Percentiles rank a stretch among this genome's conserved stretches.
phyloP scores from a whole-genome alignment of 2,329 filamentous ascomycete genomes.

The Neopestalotiopsis sp. region DNA sequence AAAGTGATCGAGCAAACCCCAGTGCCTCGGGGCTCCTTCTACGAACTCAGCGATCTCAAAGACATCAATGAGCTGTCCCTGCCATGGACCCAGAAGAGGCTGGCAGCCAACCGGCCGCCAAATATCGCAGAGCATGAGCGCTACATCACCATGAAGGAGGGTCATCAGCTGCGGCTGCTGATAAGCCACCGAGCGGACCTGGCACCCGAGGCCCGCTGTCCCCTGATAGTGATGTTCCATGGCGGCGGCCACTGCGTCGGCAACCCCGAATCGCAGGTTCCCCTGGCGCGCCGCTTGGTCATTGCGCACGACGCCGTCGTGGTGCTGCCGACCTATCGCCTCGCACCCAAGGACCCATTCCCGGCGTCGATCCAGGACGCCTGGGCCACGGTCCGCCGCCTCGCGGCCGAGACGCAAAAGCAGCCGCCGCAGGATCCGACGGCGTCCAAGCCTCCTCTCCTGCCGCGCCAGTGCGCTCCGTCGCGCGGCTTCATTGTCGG shows the following conservation, averaged over 20 bases:
- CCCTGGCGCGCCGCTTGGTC: constrained; percentile 21
- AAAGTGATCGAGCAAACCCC: constrained; percentile 21
- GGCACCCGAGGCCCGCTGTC: constrained; percentile 3
- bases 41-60: constrained; percentile 7
- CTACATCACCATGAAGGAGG: constrained; percentile 17
- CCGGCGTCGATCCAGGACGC: constrained; percentile 59
- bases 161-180: constrained; percentile 20
- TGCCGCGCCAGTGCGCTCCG: constrained; percentile 13
- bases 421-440: not conserved
- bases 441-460: not conserved
- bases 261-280: constrained; percentile 23
- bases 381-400: constrained; percentile 61
- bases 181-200: constrained; percentile 10
- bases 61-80: constrained; percentile 13
- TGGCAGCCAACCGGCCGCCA: constrained; percentile 14
- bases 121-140: constrained; percentile 22
- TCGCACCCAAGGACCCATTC: constrained; percentile 59
- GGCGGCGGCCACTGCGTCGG: constrained; percentile 24
- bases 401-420: not conserved
- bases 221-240: constrained; percentile 25
- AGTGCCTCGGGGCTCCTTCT: constrained; percentile 20
- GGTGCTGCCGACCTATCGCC: constrained; percentile 49
- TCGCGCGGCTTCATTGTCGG: constrained; percentile 13
- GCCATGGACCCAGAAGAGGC: constrained; percentile 2
- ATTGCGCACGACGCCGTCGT: constrained; percentile 21